These are phyloP conservation scores for Moniliella sp. DNA, from an alignment of 1,284 basidiomycete species.

Conservation along the genomic window DNA sequence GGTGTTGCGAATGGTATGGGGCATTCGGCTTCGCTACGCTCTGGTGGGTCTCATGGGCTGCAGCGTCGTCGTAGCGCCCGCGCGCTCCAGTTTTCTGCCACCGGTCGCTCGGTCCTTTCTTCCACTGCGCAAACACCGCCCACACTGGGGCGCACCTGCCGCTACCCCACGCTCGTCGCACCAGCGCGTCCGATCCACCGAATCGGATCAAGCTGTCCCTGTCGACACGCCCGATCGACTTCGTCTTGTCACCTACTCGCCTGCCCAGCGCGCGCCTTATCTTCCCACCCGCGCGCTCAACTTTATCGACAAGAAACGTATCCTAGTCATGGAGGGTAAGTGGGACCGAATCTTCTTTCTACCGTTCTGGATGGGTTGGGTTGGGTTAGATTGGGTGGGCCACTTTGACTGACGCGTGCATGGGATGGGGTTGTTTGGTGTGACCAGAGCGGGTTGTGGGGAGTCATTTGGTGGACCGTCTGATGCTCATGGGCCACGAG, in stretches of 20 bases:
- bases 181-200: neutral
- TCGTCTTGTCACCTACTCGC: neutral
- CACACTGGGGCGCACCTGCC: neutral
- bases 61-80: neutral
- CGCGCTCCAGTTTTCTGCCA: neutral
- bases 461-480: conserved; percentile 71
- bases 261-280: conserved; percentile 37
- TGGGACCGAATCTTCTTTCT: too few relatives aligned
- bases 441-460: conserved; percentile 79
- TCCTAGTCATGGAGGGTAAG: conserved; percentile 84
- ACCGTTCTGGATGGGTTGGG: too few relatives aligned
- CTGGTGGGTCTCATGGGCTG: too few relatives aligned
- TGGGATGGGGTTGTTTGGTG: too few relatives aligned
- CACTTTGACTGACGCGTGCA: neutral
- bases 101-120: neutral
- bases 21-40: too few relatives aligned
- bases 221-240: neutral
- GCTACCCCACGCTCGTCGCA: neutral
- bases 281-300: conserved; percentile 70
- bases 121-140: neutral
- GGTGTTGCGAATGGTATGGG: too few relatives aligned
- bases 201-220: neutral
- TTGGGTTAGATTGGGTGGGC: too few relatives aligned
- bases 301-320: conserved; percentile 55
- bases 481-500: conserved; percentile 92